Base-by-base conservation (phyloP, 306 rosid genomes). In the Hippophae tibetana region DNA sequence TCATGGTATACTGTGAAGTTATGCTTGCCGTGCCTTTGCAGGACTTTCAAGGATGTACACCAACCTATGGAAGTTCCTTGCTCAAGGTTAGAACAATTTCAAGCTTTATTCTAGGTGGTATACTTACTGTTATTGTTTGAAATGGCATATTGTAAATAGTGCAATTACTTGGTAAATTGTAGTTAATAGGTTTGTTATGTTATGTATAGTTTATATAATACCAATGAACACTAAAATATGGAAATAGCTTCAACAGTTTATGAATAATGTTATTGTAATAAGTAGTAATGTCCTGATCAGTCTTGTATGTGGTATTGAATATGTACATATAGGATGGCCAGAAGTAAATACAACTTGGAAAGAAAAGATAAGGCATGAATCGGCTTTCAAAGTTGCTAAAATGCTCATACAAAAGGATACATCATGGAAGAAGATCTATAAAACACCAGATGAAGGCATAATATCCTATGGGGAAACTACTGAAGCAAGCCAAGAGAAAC, bases 281-380 rank as follows among this genome's bases (percentile, higher is more conserved):
- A 31, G 38, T 31, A 31, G 3, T 0, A 31, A 31, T 31, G 3
- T 31, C 38, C 38, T 41, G 6, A 9, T 3, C 18, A 5, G 9
- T 59, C 12, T 44, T 18, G 54, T 7, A 12, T 6, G 7, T 10
- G 18, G 2, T 51, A 4, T 52, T 3, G 7, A 31, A 26, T 7
- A 12, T 25, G 23, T 1, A 23, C 14, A 10, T 1, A 44, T 59
- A 69, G 68, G 10, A 55, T 69, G 74, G 74, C 40, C 53, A 2
- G 11, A 3, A 0, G 56, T 56, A 47, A 3, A 1, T 8, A 9
- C 8, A 13, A 48, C 61, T 3, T 55, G n/a, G 7, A 7, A 26
- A 0, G 52, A 47, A 47, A 69, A 47, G 74, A 48, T 8, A 41
- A 56, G 1, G 53, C 74, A 69, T n/a, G 58, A 31, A 69, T 48